A percentile compares a stretch with the other conserved stretches of the same genome.
phyloP scores from a whole-genome alignment of 768 basidiomycete species.

The Lactarius hatsudake region DNA sequence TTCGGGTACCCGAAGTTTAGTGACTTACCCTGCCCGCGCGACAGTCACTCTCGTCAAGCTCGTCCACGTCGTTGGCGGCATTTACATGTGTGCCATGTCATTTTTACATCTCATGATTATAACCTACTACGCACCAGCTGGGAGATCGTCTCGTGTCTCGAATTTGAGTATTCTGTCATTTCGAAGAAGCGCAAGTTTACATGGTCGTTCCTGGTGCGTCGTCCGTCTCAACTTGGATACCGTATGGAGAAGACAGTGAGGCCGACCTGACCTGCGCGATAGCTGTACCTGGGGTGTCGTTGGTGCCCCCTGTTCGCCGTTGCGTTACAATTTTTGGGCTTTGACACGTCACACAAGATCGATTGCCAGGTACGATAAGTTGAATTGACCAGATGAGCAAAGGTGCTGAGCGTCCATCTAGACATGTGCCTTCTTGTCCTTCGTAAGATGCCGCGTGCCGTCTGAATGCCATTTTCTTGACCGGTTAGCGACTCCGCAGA shows the following conservation, averaged over 20 bases:
- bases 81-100: conserved; percentile 17
- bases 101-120: background rate
- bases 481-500: background rate
- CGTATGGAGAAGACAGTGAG: too few species aligned
- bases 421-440: conserved; percentile 8
- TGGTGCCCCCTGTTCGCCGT: conserved; percentile 10
- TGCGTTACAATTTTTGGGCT: background rate
- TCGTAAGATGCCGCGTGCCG: conserved; percentile 4
- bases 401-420: conserved; percentile 2
- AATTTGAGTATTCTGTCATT: conserved; percentile 17
- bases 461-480: background rate
- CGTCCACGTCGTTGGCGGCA: conserved; percentile 12
- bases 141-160: conserved; percentile 16
- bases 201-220: conserved; percentile 19
- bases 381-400: background rate
- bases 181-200: conserved; percentile 13
- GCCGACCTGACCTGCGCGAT: background rate
- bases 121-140: conserved; percentile 3
- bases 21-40: background rate
- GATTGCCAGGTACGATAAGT: conserved; percentile 8
- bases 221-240: background rate
- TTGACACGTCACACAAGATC: background rate
- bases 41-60: conserved; percentile 18
- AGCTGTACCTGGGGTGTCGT: conserved; percentile 25
- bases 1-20: background rate